Evolutionary conservation across 169 alveolate species (phyloP).

Genomic region (Plasmodium inui): DNA sequence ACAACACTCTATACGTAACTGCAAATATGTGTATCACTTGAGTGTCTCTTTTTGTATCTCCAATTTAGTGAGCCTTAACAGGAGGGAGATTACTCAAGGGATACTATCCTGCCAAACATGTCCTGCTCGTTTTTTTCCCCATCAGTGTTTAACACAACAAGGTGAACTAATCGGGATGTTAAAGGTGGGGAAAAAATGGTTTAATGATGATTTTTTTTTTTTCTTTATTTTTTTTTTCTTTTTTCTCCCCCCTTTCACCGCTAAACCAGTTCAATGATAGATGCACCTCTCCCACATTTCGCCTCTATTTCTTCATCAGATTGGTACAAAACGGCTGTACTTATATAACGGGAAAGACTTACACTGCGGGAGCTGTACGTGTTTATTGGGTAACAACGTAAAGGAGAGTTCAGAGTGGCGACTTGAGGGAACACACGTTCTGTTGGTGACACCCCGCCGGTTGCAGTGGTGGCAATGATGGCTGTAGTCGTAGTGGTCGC

Average conservation of each 20-base stretch:
- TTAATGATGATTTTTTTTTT: neutral
- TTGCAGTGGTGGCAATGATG: neutral
- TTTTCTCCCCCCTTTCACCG: neutral
- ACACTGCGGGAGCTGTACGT: conserved; percentile 22
- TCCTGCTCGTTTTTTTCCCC: neutral
- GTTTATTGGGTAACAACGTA: conserved; percentile 43
- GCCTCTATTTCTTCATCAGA: conserved; percentile 3
- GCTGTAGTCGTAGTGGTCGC: no score
- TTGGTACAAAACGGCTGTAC: conserved; percentile 24
- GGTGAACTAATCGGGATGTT: conserved; percentile 26
- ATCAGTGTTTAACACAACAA: conserved; percentile 8
- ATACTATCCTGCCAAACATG: neutral
- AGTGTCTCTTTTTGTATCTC: neutral
- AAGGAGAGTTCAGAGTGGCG: neutral
- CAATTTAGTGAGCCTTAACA: neutral
- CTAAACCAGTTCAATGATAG: neutral
- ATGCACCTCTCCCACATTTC: neutral
- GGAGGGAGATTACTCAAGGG: neutral
- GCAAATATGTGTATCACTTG: neutral
- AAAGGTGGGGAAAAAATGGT: conserved; percentile 6
- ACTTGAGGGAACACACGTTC: neutral
- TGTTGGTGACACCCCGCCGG: neutral
- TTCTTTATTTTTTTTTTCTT: neutral
- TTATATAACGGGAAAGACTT: conserved; percentile 18
- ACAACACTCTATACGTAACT: conserved; percentile 37